phyloP scores from a whole-genome alignment of 345 rosid genomes.

The Geranium brycei region DNA sequence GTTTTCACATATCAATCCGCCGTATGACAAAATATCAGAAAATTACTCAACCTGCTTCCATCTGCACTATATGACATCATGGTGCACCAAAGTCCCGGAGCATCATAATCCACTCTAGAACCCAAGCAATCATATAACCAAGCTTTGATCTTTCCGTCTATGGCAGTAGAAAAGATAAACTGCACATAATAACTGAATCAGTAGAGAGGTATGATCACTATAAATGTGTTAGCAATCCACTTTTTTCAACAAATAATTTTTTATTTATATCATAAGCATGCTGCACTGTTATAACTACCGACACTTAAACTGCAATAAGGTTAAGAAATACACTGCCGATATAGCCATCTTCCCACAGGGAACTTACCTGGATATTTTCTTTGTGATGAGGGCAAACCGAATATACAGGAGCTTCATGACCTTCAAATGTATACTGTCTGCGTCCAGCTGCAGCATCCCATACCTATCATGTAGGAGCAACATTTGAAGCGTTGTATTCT shows the following conservation, averaged over 20 bases:
- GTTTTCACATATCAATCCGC: background rate
- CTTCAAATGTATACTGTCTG: slow-evolving; percentile 30
- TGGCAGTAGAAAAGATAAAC: slow-evolving; percentile 83
- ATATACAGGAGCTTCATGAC: slow-evolving; percentile 48
- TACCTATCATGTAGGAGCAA: slow-evolving; percentile 18
- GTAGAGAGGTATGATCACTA: background rate
- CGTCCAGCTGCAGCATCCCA: slow-evolving; percentile 37
- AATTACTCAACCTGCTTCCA: slow-evolving; percentile 46
- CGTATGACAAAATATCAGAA: background rate
- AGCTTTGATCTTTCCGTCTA: slow-evolving; percentile 86
- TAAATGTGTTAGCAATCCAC: background rate
- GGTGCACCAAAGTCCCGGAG: slow-evolving; percentile 69
- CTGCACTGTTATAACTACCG: background rate
- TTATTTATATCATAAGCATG: background rate
- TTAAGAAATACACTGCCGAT: background rate
- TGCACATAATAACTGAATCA: slow-evolving; percentile 17
- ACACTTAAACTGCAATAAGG: background rate
- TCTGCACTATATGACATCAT: slow-evolving; percentile 81
- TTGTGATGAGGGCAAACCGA: slow-evolving; percentile 43
- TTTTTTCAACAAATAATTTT: no score
- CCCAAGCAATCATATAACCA: slow-evolving; percentile 75
- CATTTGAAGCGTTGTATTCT: background rate
- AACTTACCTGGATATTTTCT: slow-evolving; percentile 32
- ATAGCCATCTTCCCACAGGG: slow-evolving; percentile 3
- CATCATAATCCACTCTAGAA: slow-evolving; percentile 84